These are phyloP conservation scores for Colletotrichum theobromicola DNA, from an alignment of 2,329 filamentous ascomycete species.

Conservation along the genomic window DNA sequence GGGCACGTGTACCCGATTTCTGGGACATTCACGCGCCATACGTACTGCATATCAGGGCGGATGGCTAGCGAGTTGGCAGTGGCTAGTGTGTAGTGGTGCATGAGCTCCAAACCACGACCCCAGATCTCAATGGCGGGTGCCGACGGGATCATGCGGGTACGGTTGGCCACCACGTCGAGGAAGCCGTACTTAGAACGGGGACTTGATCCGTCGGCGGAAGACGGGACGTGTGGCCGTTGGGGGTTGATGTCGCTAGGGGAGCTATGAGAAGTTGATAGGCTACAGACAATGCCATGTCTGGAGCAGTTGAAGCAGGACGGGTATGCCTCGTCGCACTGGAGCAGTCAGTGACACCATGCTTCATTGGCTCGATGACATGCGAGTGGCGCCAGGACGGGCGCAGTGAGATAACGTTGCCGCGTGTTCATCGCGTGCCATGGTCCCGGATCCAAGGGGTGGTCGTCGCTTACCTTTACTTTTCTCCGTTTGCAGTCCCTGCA, in stretches of 20 bases:
- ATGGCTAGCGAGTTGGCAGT: conserved; percentile 28
- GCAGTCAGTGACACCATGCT: not conserved
- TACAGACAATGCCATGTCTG: conserved; percentile 31
- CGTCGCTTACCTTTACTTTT: conserved; percentile 35
- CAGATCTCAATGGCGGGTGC: conserved; percentile 1
- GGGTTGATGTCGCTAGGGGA: not conserved
- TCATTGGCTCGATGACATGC: not conserved
- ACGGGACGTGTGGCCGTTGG: not conserved
- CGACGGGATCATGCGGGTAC: not conserved
- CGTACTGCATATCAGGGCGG: conserved; percentile 27
- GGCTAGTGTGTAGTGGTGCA: conserved; percentile 34
- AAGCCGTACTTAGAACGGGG: not conserved
- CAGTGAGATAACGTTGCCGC: not conserved
- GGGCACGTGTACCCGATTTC: conserved; percentile 29
- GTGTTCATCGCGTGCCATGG: not conserved
- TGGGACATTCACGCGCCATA: conserved; percentile 31
- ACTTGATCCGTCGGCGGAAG: not conserved
- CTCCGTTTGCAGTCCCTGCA: conserved; percentile 36
- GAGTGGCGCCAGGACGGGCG: not conserved
- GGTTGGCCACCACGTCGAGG: not conserved
- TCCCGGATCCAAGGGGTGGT: not conserved
- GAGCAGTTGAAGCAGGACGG: conserved; percentile 35
- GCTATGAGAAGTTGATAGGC: conserved; percentile 20
- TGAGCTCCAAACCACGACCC: conserved; percentile 28
- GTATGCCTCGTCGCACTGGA: conserved; percentile 29